Conservation (phyloP, 352 stramenopile genomes). For the Peronosclerospora sorghi region DNA sequence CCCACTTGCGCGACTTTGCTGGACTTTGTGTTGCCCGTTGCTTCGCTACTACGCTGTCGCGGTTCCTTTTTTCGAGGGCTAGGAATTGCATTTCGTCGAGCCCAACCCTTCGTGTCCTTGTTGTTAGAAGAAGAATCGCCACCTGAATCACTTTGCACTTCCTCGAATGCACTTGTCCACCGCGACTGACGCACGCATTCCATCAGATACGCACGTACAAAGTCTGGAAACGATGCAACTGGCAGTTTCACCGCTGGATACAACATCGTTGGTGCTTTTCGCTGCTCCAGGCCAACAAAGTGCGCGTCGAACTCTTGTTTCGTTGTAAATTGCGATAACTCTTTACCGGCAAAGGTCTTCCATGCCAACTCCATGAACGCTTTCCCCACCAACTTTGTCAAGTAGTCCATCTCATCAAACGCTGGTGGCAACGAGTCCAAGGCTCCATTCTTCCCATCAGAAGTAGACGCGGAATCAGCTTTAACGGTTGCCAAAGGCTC, state of each 20-base stretch:
- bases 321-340: conserved; percentile 20
- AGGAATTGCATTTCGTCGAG: background rate
- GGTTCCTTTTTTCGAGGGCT: background rate
- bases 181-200: conserved; percentile 25
- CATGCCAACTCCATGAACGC: conserved; percentile 47
- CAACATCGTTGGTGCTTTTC: conserved; percentile 18
- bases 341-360: conserved; percentile 28
- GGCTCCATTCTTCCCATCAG: background rate
- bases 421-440: conserved; percentile 14
- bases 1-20: background rate
- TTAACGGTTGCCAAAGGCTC: conserved; percentile 5
- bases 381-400: conserved; percentile 44
- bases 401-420: conserved; percentile 54
- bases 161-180: background rate
- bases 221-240: conserved; percentile 42
- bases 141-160: background rate
- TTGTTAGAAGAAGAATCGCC: background rate
- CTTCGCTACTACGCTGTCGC: conserved; percentile 1
- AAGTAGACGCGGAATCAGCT: background rate
- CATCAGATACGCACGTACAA: conserved; percentile 42
- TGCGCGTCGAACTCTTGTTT: conserved; percentile 23
- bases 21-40: conserved; percentile 8
- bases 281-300: conserved; percentile 38
- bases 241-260: conserved; percentile 29
- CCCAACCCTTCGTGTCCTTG: conserved; percentile 4